Base-by-base conservation (phyloP, 768 basidiomycete genomes). In the Leccinum rimulosum region DNA sequence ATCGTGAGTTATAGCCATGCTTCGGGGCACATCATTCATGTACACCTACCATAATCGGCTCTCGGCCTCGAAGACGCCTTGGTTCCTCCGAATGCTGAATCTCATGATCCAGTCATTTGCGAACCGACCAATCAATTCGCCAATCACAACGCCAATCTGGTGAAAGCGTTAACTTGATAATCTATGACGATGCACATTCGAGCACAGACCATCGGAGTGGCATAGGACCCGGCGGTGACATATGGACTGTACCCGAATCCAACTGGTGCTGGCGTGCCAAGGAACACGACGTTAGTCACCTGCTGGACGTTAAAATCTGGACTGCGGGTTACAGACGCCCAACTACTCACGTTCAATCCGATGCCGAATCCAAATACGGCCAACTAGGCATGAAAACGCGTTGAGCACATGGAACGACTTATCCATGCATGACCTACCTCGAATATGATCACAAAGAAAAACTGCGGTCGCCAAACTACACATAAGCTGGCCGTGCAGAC, bases 281-380 rank as follows among this genome's bases (percentile, higher is more conserved):
- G 68, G 68, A 84, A 84, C 6, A 84, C 81, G 0, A 79, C 82
- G 45, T 81, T 82, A 6, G 84, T 85, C 19, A 82, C 80, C 77
- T 84, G 56, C 4, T 14, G 6, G 19, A 61, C 11, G 27, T 61
- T 49, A 52, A 25, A 33, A 30, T 53, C 11, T 2, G 27, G 9
- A 25, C 6, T 8, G 3, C 19, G 8, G 40, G 40, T 45, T 43
- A 5, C 40, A 7, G 36, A 38, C 14, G 5, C 31, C 2, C 4
- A 0, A 28, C 12, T 25, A 54, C 76, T 61, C 40, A 78, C 77
- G 50, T 79, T 80, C 48, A 80, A 69, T 45, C 82, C 80, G 43
- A 82, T 76, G 27, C 71, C 56, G 66, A 83, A 84, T 3, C 83
- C 82, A 62, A 84, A 84, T 1, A 79, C 61, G 17, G 76, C 64